Conservation (phyloP, 768 basidiomycete genomes). For the Cystofilobasidium macerans region DNA sequence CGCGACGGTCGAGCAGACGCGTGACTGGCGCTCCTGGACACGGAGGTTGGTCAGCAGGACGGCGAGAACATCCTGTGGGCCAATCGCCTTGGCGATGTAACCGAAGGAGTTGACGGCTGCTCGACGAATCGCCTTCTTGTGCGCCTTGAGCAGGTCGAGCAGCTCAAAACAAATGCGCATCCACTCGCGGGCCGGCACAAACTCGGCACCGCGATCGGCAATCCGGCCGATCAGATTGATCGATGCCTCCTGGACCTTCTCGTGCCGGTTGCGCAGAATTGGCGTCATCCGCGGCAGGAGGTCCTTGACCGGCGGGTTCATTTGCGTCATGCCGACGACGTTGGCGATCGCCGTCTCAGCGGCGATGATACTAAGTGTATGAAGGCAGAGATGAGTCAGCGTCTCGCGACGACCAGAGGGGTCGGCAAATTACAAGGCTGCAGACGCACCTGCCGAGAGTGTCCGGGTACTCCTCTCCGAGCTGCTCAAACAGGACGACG, state of each 20-base stretch:
- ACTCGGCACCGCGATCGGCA: constrained; percentile 98
- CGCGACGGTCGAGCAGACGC: constrained; percentile 95
- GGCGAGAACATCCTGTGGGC: constrained; percentile 93
- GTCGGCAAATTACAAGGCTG: background rate
- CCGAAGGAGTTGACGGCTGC: constrained; percentile 99
- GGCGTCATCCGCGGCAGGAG: constrained; percentile 98
- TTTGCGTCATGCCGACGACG: constrained; percentile 99
- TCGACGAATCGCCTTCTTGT: constrained; percentile 97
- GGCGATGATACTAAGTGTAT: constrained; percentile 74
- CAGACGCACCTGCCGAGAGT: constrained; percentile 59
- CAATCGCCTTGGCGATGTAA: constrained; percentile 98
- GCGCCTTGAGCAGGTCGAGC: constrained; percentile 90
- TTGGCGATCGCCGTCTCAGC: constrained; percentile 98
- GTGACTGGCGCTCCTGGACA: constrained; percentile 96
- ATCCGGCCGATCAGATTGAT: constrained; percentile 99
- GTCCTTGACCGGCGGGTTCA: constrained; percentile 99
- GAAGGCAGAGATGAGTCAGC: constrained; percentile 11
- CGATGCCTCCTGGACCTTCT: constrained; percentile 98
- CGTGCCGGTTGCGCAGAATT: constrained; percentile 96
- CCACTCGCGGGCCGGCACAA: constrained; percentile 97
- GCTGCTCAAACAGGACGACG: constrained; percentile 90
- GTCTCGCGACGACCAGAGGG: background rate
- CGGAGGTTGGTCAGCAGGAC: constrained; percentile 92
- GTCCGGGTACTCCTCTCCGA: constrained; percentile 98
- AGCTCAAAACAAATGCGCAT: constrained; percentile 99